Evolutionary conservation across 148 eudicot genomes (phyloP).

Genomic region (Selenicereus undatus): DNA sequence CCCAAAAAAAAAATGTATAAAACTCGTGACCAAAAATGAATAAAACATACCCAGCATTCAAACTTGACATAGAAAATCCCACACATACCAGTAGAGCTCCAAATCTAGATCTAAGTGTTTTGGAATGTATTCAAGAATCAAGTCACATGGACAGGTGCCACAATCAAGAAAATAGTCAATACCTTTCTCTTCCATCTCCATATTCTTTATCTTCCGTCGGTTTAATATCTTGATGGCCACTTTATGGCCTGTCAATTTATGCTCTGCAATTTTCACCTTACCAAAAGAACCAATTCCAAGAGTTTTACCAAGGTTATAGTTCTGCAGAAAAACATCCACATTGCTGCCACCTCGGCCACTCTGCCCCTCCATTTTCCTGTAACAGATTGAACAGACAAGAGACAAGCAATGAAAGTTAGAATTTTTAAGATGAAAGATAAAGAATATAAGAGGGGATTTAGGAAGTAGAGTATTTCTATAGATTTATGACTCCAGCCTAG

Average conservation of each 20-base stretch:
- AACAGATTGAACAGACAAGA: background rate
- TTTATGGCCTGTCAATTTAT: slow-evolving; percentile 75
- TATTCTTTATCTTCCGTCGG: slow-evolving; percentile 74
- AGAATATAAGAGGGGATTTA: background rate
- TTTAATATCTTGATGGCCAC: slow-evolving; percentile 95
- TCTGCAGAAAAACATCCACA: slow-evolving; percentile 53
- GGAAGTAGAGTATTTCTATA: background rate
- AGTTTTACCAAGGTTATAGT: slow-evolving; percentile 90
- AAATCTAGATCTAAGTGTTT: background rate
- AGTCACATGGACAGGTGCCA: background rate
- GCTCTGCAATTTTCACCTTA: slow-evolving; percentile 92
- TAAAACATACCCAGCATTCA: background rate
- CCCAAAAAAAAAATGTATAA: background rate
- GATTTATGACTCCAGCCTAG: background rate
- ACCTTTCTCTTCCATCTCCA: slow-evolving; percentile 99
- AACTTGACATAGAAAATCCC: background rate
- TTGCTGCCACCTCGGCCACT: slow-evolving; percentile 44
- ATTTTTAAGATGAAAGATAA: background rate
- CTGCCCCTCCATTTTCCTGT: slow-evolving; percentile 61
- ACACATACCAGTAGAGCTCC: background rate
- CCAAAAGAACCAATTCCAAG: slow-evolving; percentile 98
- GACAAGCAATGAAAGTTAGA: background rate
- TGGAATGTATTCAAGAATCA: slow-evolving; percentile 1
- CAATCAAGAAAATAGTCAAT: background rate
- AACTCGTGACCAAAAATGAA: background rate